These are phyloP conservation scores for Botryotinia narcissicola DNA, from an alignment of 2,329 filamentous ascomycete species.

Conservation along the genomic window DNA sequence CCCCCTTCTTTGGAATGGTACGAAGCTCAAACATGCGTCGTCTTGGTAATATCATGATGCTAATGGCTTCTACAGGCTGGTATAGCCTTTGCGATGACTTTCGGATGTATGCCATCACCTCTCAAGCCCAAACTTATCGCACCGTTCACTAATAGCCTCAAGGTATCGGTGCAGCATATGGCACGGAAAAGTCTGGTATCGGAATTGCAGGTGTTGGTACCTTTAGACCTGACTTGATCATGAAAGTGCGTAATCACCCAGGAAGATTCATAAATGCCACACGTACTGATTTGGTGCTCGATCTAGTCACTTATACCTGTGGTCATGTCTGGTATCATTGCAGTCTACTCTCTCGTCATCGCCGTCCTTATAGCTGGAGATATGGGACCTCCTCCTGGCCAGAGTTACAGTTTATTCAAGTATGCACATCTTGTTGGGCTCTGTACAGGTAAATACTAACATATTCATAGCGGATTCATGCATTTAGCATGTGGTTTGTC, in stretches of 20 bases:
- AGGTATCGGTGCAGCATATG: slow-evolving; percentile 72
- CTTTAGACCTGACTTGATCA: slow-evolving; percentile 82
- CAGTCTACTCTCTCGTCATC: slow-evolving; percentile 95
- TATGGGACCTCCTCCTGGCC: slow-evolving; percentile 66
- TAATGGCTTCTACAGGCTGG: slow-evolving; percentile 56
- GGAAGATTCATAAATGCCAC: neutral
- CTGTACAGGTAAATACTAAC: slow-evolving; percentile 18
- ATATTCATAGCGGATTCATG: slow-evolving; percentile 70
- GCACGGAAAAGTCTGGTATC: slow-evolving; percentile 84
- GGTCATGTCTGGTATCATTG: slow-evolving; percentile 99
- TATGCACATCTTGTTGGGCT: slow-evolving; percentile 44
- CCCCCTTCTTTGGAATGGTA: slow-evolving; percentile 87
- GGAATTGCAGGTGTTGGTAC: slow-evolving; percentile 83
- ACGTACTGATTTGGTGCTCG: slow-evolving; percentile 12
- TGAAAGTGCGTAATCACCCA: slow-evolving; percentile 67
- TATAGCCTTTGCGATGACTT: slow-evolving; percentile 79
- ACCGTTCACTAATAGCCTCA: slow-evolving; percentile 7
- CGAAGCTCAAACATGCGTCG: slow-evolving; percentile 40
- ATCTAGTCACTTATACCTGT: slow-evolving; percentile 72
- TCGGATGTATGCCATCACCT: slow-evolving; percentile 62
- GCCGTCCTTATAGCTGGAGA: slow-evolving; percentile 93
- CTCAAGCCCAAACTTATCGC: neutral
- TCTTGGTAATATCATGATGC: slow-evolving; percentile 21
- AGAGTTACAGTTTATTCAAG: slow-evolving; percentile 80
- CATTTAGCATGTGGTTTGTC: slow-evolving; percentile 88